Conservation (phyloP, 345 rosid genomes). For the Populus pruinosa region DNA sequence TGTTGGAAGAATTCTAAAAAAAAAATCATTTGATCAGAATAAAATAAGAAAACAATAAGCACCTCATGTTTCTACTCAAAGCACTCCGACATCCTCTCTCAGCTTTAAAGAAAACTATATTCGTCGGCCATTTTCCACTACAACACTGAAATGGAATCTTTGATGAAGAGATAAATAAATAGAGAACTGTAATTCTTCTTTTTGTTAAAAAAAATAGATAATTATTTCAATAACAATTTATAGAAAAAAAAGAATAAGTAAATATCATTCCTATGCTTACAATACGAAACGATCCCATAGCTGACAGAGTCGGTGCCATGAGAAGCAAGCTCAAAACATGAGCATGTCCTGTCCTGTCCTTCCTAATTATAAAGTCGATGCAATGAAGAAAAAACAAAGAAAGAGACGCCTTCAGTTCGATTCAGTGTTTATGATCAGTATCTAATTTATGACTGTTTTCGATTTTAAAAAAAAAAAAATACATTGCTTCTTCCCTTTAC, state of each 20-base stretch:
- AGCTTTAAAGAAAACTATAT: conserved; percentile 36
- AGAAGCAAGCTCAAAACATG: not conserved
- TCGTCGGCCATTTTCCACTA: conserved; percentile 38
- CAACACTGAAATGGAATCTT: conserved; percentile 33
- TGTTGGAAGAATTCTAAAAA: not conserved
- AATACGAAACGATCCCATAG: conserved; percentile 14
- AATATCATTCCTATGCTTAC: not conserved
- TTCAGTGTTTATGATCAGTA: not conserved
- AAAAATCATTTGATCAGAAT: not conserved
- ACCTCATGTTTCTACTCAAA: conserved; percentile 43
- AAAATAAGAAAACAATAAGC: not conserved
- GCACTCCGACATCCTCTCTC: conserved; percentile 40
- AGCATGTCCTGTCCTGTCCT: conserved; percentile 17
- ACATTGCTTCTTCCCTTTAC: not conserved
- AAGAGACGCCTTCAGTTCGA: no score
- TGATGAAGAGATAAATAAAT: not conserved
- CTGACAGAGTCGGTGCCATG: conserved; percentile 20
- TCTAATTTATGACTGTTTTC: not conserved
- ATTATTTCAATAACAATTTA: not conserved
- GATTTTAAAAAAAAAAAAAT: not conserved
- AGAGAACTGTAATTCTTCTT: not conserved
- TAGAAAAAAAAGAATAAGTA: not conserved
- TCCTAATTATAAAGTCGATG: conserved; percentile 3
- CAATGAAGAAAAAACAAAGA: not conserved
- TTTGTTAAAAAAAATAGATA: not conserved